Base-by-base conservation (phyloP, 441 rosid species). In the Brassica balearica region DNA sequence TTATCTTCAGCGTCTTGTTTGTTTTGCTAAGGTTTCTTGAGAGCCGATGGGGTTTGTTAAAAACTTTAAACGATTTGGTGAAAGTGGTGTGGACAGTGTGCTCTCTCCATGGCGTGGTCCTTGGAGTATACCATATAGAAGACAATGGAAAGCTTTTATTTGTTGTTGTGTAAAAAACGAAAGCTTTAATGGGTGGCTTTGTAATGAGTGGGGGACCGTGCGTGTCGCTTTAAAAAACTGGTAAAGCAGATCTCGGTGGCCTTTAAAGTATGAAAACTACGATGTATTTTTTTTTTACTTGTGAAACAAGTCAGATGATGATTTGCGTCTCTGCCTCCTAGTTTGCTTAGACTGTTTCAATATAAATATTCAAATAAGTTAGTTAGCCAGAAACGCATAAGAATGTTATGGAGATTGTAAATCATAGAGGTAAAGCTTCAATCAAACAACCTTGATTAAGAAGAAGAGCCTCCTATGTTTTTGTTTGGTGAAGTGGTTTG, bases 141-240 rank as follows among this genome's bases (percentile, higher is more conserved):
- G 34, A 29, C 34, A 29, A 29, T 29, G 34, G 34, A 29, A 29
- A 29, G 34, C 34, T 29, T 29, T 23, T 23, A 3, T 38, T 38
- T 38, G 2, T 38, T 38, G 3, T 38, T 38, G 12, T 38, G 46
- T 68, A 32, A 32, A 32, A 6, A 32, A 77, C 69, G 72, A 66
- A 25, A 78, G 77, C 46, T 3, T 23, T 23, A 23, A 23, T 65
- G 68, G 76, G 65, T 72, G 86, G 80, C 84, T 84, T 85, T 83
- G 71, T 74, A 53, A 73, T 79, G 78, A 74, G 86, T 83, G 27
- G 27, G 81, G 89, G 92, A 65, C 84, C 90, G 67, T 75, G 68
- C 73, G 71, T 82, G 85, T 71, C 77, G 86, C 84, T 82, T 84
- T 79, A 83, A 83, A 48, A 75, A 86, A 63, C 72, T 75, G 79